Evolutionary conservation across 2,329 filamentous ascomycete species (phyloP).

Genomic region (Xylariaceae sp.): DNA sequence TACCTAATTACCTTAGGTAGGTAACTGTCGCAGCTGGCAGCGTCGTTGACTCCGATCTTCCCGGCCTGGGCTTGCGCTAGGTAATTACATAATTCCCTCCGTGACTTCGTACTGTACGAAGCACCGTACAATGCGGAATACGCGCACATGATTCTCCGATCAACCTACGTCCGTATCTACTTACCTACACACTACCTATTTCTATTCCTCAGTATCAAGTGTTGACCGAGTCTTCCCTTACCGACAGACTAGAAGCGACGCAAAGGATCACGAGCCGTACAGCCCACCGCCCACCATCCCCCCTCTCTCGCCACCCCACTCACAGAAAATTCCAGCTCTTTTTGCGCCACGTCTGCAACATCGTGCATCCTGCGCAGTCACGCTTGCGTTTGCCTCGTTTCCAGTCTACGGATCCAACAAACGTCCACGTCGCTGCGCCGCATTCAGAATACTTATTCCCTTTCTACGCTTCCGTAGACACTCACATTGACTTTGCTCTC

Average conservation of each 20-base stretch:
- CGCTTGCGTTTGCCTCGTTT: neutral
- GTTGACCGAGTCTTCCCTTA: too few relatives aligned
- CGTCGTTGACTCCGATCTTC: neutral
- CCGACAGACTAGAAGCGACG: too few relatives aligned
- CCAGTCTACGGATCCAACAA: neutral
- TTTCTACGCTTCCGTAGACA: neutral
- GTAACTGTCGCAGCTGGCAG: neutral
- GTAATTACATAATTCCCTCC: too few relatives aligned
- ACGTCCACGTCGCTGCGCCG: neutral
- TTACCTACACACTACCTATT: too few relatives aligned
- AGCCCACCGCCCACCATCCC: too few relatives aligned
- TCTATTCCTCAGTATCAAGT: too few relatives aligned
- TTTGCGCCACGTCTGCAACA: conserved; percentile 8
- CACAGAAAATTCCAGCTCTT: neutral
- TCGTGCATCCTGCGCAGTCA: conserved; percentile 2
- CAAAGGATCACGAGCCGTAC: neutral
- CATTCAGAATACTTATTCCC: neutral
- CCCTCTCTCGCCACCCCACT: neutral
- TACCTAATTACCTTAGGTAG: too few relatives aligned
- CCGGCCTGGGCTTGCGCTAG: neutral
- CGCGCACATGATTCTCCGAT: neutral
- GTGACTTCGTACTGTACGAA: neutral
- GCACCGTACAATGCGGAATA: too few relatives aligned
- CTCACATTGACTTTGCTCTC: neutral
- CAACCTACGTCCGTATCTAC: too few relatives aligned